These are phyloP conservation scores for Gynandropsis gynandra DNA, from an alignment of 345 rosid species.

Conservation along the genomic window DNA sequence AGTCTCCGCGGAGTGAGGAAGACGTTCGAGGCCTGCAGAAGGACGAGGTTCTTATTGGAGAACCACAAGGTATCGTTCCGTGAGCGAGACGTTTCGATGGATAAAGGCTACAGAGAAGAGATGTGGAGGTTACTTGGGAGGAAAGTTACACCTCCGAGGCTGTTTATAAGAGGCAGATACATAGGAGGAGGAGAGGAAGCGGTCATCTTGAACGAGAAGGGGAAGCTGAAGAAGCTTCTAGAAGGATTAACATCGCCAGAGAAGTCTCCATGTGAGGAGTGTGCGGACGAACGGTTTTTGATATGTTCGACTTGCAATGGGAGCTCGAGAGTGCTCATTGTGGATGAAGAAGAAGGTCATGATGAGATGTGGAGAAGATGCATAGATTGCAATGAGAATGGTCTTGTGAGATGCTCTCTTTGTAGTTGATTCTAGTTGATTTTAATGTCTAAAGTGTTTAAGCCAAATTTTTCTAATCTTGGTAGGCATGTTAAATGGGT, in stretches of 20 bases:
- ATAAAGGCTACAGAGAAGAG: slow-evolving; percentile 69
- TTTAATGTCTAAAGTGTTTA: too few species aligned
- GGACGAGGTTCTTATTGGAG: slow-evolving; percentile 49
- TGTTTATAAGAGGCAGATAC: slow-evolving; percentile 68
- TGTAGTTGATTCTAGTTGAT: too few species aligned
- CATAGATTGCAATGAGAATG: slow-evolving; percentile 73
- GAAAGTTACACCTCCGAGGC: slow-evolving; percentile 61
- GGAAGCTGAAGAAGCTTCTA: slow-evolving; percentile 71
- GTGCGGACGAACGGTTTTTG: slow-evolving; percentile 51
- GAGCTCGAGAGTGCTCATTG: slow-evolving; percentile 40
- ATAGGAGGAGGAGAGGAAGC: slow-evolving; percentile 90
- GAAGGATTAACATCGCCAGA: slow-evolving; percentile 19
- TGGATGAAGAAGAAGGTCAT: slow-evolving; percentile 19
- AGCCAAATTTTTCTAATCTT: too few species aligned
- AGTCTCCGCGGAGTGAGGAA: slow-evolving; percentile 70
- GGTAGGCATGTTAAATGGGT: too few species aligned
- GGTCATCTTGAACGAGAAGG: slow-evolving; percentile 60
- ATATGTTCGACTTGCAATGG: slow-evolving; percentile 73
- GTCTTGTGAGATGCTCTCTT: slow-evolving; percentile 57
- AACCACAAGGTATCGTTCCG: slow-evolving; percentile 45
- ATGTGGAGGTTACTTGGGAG: slow-evolving; percentile 52
- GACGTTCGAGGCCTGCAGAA: slow-evolving; percentile 70
- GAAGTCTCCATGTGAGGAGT: slow-evolving; percentile 37
- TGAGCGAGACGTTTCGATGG: slow-evolving; percentile 79
- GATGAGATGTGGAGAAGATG: slow-evolving; percentile 38